phyloP scores from a whole-genome alignment of 441 rosid genomes.

The Isatis lusitanica region DNA sequence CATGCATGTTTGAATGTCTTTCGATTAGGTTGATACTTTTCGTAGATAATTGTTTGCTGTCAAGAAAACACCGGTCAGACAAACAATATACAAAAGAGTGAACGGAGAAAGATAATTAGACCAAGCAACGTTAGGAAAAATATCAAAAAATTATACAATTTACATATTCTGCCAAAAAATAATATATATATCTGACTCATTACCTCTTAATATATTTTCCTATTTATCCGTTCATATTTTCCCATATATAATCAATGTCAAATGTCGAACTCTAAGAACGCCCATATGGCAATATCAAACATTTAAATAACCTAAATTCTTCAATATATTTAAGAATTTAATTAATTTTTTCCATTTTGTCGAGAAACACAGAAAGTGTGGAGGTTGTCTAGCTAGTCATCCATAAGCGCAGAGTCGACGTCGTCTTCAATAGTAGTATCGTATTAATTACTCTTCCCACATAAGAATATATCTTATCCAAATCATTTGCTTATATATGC shows the following conservation, averaged over 20 bases:
- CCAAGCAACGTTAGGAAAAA: not conserved
- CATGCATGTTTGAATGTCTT: not conserved
- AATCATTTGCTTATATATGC: not conserved
- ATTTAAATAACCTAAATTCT: not conserved
- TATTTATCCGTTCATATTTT: no score
- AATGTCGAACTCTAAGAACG: no score
- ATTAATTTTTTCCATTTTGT: not conserved
- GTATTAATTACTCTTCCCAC: not conserved
- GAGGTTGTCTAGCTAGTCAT: not conserved
- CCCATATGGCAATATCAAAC: not conserved
- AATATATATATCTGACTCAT: no score
- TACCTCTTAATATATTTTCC: no score
- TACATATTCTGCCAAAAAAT: no score
- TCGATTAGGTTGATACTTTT: not conserved
- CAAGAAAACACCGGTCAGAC: not conserved
- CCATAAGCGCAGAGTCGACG: constrained; percentile 6
- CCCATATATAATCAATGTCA: no score
- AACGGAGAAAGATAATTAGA: not conserved
- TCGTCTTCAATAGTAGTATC: not conserved
- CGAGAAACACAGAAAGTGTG: constrained; percentile 6
- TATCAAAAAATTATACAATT: not conserved
- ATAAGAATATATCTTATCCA: constrained; percentile 4
- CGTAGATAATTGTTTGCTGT: not conserved
- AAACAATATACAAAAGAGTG: not conserved
- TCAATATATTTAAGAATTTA: no score